Percentiles rank a stretch among this genome's conserved stretches.
phyloP scores from a whole-genome alignment of 179 eudicot species.

The Beta macrorhiza region DNA sequence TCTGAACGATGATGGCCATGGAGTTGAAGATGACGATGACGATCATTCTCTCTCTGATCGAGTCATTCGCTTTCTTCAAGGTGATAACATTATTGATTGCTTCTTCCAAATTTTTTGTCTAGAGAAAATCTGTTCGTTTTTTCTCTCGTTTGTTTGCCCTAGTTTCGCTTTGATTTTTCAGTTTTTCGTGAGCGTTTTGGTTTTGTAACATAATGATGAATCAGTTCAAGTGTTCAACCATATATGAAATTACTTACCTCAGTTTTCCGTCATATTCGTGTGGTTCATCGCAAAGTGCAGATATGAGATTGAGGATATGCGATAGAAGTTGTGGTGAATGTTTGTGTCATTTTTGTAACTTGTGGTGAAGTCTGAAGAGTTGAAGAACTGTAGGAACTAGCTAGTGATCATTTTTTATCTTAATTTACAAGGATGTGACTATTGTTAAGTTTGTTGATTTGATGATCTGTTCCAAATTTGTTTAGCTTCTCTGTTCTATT shows the following conservation, averaged over 20 bases:
- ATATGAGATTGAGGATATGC: not conserved
- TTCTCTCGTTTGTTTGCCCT: not conserved
- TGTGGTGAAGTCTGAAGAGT: not conserved
- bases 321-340: not conserved
- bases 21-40: slow-evolving; percentile 20
- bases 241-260: not conserved
- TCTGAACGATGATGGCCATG: not conserved
- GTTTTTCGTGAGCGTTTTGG: too few species aligned
- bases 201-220: not conserved
- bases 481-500: not conserved
- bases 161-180: not conserved
- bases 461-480: not conserved
- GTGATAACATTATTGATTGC: not conserved
- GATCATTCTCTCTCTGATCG: slow-evolving; percentile 21
- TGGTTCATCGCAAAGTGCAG: not conserved
- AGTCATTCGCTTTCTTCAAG: slow-evolving; percentile 35
- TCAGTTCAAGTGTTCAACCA: not conserved
- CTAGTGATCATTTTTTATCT: not conserved
- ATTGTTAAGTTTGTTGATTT: not conserved
- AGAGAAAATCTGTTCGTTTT: not conserved
- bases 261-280: not conserved
- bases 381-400: not conserved
- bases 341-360: not conserved
- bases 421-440: not conserved
- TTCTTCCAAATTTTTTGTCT: not conserved